Percentiles rank a stretch among this genome's conserved stretches.
Conservation (phyloP, 2,329 filamentous ascomycete species). For the Malbranchea zuffiana region DNA sequence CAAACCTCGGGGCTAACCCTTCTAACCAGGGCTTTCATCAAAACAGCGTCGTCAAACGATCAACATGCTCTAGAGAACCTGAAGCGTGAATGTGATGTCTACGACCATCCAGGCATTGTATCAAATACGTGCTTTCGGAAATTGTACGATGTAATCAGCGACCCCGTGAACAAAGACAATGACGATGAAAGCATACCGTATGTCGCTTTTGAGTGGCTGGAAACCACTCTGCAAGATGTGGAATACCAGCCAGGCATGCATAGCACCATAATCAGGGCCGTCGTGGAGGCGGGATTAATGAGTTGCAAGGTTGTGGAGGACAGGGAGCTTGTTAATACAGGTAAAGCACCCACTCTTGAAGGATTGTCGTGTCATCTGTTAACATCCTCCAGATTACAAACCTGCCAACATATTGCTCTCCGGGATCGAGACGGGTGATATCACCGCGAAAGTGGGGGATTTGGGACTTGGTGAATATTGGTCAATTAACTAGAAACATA, state of each 20-base stretch:
- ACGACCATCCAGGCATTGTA: conserved; percentile 4
- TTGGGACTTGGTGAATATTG: conserved; percentile 9
- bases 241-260: conserved; percentile 10
- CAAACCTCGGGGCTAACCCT: conserved; percentile 5
- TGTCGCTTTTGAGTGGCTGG: conserved; percentile 11
- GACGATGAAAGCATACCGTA: conserved; percentile 3
- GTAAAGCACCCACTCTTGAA: conserved; percentile 9
- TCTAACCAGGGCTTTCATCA: conserved; percentile 10
- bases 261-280: conserved; percentile 3
- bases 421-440: conserved; percentile 5
- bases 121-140: conserved; percentile 10
- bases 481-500: conserved; percentile 5
- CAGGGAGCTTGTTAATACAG: conserved; percentile 10
- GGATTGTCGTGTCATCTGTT: conserved; percentile 9
- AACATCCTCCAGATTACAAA: conserved; percentile 10
- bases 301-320: conserved; percentile 10
- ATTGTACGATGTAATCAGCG: conserved; percentile 11
- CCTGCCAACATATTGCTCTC: conserved; percentile 11
- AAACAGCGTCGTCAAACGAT: conserved; percentile 8
- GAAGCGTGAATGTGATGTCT: conserved; percentile 9
- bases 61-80: conserved; percentile 8
- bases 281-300: conserved; percentile 8
- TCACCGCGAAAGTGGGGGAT: conserved; percentile 12
- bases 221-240: conserved; percentile 11
- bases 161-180: no score